Conservation (phyloP, 139 green algal species). For the Pedinophyceae sp. region DNA sequence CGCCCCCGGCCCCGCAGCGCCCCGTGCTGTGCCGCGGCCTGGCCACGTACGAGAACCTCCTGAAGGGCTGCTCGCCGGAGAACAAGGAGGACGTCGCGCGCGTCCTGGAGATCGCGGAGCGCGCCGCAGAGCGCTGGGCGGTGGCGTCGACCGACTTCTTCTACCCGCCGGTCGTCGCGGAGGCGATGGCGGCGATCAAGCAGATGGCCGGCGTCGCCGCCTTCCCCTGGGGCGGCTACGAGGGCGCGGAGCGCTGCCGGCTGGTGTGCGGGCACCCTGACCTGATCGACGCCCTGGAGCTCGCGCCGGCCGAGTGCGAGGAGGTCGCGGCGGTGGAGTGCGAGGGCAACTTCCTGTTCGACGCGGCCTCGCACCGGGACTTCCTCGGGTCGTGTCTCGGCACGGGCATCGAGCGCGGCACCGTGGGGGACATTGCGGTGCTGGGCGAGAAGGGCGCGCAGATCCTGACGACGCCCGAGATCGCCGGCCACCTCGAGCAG, state of each 20-base stretch:
- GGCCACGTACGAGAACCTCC: slow-evolving; percentile 13
- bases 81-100: slow-evolving; percentile 30
- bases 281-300: not conserved
- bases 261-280: not conserved
- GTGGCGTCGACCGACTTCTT: slow-evolving; percentile 16
- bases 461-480: slow-evolving; percentile 41
- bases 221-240: slow-evolving; percentile 46
- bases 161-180: not conserved
- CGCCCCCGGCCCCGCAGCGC: no score
- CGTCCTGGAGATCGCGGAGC: slow-evolving; percentile 38
- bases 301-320: no score
- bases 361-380: slow-evolving; percentile 54
- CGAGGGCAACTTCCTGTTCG: slow-evolving; percentile 54
- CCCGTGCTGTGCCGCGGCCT: no score
- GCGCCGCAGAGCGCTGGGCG: slow-evolving; percentile 17
- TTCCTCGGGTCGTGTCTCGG: slow-evolving; percentile 58
- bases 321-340: not conserved
- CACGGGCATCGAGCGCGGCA: slow-evolving; percentile 36
- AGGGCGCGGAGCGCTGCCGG: slow-evolving; percentile 37
- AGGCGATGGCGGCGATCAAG: not conserved
- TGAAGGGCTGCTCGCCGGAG: slow-evolving; percentile 17
- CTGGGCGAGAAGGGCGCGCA: slow-evolving; percentile 54
- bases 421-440: slow-evolving; percentile 54
- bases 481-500: slow-evolving; percentile 48
- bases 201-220: slow-evolving; percentile 15